Conservation (phyloP, 768 basidiomycete species). For the Pisolithus tinctorius region DNA sequence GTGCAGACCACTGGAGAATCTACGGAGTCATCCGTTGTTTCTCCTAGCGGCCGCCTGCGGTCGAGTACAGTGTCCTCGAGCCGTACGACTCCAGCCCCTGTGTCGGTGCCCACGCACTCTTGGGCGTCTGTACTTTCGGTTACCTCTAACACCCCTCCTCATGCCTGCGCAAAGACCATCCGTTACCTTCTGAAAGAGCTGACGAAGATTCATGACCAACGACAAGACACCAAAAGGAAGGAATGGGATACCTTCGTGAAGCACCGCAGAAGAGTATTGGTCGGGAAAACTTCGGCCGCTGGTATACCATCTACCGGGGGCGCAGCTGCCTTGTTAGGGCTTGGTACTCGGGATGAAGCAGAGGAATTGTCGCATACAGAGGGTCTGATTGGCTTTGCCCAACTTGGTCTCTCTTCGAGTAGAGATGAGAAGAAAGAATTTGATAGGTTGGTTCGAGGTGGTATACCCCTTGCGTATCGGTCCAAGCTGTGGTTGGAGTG, state of each 20-base stretch:
- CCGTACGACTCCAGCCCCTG: conserved; percentile 10
- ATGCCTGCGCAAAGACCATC: conserved; percentile 71
- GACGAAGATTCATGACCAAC: conserved; percentile 75
- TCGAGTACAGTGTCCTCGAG: conserved; percentile 32
- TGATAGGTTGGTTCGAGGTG: conserved; percentile 69
- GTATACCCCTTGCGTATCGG: conserved; percentile 85
- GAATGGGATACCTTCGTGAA: conserved; percentile 90
- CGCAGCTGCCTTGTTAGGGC: conserved; percentile 62
- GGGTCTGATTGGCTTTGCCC: conserved; percentile 85
- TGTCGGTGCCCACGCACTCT: conserved; percentile 1
- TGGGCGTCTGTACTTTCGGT: conserved; percentile 53
- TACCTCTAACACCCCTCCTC: conserved; percentile 57
- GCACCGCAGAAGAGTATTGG: conserved; percentile 47
- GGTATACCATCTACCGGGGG: conserved; percentile 28
- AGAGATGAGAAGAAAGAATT: conserved; percentile 75
- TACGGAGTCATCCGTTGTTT: conserved; percentile 38
- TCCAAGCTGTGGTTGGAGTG: conserved; percentile 91
- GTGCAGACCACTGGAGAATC: conserved; percentile 25
- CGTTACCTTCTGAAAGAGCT: conserved; percentile 68
- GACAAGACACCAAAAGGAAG: conserved; percentile 58
- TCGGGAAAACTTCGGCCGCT: conserved; percentile 15
- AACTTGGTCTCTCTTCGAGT: conserved; percentile 69
- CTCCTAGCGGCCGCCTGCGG: conserved; percentile 43
- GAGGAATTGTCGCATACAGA: conserved; percentile 79
- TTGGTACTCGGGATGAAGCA: conserved; percentile 54